Evolutionary conservation across 768 basidiomycete genomes (phyloP), one percentile per base, ranked within the genome.

Genomic region (Goffeauzyma gilvescens): DNA sequence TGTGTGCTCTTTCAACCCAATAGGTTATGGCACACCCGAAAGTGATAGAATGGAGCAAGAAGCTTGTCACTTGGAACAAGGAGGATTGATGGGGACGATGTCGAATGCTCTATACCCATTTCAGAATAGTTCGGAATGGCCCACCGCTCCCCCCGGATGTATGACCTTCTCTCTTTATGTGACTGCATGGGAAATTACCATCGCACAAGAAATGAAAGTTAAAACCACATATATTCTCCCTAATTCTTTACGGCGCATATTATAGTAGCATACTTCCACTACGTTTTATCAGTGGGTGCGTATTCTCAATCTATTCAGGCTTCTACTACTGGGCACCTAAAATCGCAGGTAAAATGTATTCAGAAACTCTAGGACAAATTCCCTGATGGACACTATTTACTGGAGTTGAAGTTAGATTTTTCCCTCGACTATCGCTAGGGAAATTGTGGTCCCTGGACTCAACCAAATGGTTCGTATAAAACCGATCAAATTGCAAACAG

Each of bases 1-100:
- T n/a, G n/a, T n/a, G n/a, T n/a, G n/a, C n/a, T n/a, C n/a, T n/a
- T n/a, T n/a, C n/a, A n/a, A 5, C 34, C 4, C 5, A n/a, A 18
- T 31, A 60, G 57, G 59, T 60, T 40, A 55, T 52, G 51, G 59
- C 59, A 20, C 59, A 60, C 31, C 45, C 41, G 4, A 56, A 55
- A 44, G 59, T 60, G 22, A 55, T 53, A 12, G 26, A 35, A 10
- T 60, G 59, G 59, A 55, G 53, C 7, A 22, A 38, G 8, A 43
- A 33, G 15, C 48, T 59, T 3, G 37, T 38, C 23, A 38, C 37
- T 8, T 38, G n/a, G n/a, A n/a, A n/a, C n/a, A n/a, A n/a, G n/a
- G n/a, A n/a, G n/a, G n/a, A n/a, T n/a, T n/a, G n/a, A n/a, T n/a
- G n/a, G n/a, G n/a, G n/a, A n/a, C n/a, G n/a, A n/a, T n/a, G n/a